Conservation (phyloP, 768 basidiomycete genomes). For the Lyophyllum semitale region DNA sequence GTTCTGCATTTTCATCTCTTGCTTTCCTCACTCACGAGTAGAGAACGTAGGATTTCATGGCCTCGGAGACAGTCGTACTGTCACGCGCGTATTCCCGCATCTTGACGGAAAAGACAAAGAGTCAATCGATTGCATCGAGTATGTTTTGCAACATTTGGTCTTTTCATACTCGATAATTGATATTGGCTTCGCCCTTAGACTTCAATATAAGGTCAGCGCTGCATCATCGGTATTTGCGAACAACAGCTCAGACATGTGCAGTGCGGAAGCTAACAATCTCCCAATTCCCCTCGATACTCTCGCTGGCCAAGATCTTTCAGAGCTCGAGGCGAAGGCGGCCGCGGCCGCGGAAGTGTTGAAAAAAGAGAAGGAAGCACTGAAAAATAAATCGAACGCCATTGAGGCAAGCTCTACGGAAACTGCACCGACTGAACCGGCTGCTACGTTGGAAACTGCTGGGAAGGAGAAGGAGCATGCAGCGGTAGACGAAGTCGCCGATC, state of each 20-base stretch:
- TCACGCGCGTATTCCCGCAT: constrained; percentile 24
- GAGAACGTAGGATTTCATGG: not conserved
- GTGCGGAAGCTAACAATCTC: constrained; percentile 16
- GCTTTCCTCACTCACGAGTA: too few species aligned
- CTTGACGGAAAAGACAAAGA: constrained; percentile 29
- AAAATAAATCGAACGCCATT: not conserved
- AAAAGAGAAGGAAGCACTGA: not conserved
- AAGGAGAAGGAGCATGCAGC: not conserved
- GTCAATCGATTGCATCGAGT: constrained; percentile 35
- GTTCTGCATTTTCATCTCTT: not conserved
- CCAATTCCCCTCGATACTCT: constrained; percentile 28
- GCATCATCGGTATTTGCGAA: not conserved
- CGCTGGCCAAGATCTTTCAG: constrained; percentile 31
- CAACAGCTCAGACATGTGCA: not conserved
- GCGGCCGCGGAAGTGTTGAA: constrained; percentile 6
- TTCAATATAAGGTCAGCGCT: constrained; percentile 21
- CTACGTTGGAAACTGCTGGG: not conserved
- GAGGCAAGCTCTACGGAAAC: not conserved
- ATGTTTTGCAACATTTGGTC: constrained; percentile 9
- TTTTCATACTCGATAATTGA: not conserved
- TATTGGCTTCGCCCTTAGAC: constrained; percentile 19
- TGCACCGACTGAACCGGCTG: not conserved
- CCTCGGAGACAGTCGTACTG: too few species aligned
- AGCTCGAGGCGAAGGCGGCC: constrained; percentile 22
- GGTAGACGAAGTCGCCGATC: not conserved